Evolutionary conservation across 1,284 basidiomycete genomes (phyloP), one percentile per base, ranked within the genome.

Genomic region (Fomitiporia mediterranea): DNA sequence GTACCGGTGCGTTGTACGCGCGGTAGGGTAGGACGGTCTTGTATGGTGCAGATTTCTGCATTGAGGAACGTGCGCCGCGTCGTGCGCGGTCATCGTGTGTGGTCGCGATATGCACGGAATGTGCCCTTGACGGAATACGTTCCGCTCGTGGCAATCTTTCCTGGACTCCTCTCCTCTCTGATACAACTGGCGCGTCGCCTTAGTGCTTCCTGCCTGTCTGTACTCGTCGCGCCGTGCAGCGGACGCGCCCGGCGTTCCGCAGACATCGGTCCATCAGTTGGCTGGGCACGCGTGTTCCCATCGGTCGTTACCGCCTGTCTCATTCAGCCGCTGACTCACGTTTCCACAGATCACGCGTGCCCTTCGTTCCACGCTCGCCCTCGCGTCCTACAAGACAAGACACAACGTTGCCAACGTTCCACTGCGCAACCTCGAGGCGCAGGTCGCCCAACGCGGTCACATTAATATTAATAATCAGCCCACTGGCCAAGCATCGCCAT

Each of bases 331-430:
- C 56, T 57, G 44, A 57, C 56, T 65, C 62, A 70, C 53, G 52
- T 40, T 57, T 58, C 56, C 64, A 53, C 65, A 91, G 88, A 80
- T 91, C 40, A 87, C 88, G 65, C 84, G 86, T 67, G 82, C 79
- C 55, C 77, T 90, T 53, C 82, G 89, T 61, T 78, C 86, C 63
- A 83, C 87, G 60, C 79, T 91, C 49, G 79, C 86, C 0, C 88
- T 89, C 69, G 88, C 89, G 32, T 84, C 84, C 2, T 90, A 84
- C 78, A 91, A 91, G 72, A 86, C 88, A 5, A 78, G 77, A 27
- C 79, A 87, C 66, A 86, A 89, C 66, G 70, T 88, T 52, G 72
- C 82, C 7, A 80, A 83, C 58, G 73, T 82, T 52, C 75, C 83
- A 44, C 72, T 90, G 32, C 77, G 77, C 62, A 85, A 88, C 61